A percentile compares a stretch with the other conserved stretches of the same genome.
These are phyloP conservation scores for Gilbertella persicaria DNA, from an alignment of 371 early-diverging fungal species.

Conservation along the genomic window DNA sequence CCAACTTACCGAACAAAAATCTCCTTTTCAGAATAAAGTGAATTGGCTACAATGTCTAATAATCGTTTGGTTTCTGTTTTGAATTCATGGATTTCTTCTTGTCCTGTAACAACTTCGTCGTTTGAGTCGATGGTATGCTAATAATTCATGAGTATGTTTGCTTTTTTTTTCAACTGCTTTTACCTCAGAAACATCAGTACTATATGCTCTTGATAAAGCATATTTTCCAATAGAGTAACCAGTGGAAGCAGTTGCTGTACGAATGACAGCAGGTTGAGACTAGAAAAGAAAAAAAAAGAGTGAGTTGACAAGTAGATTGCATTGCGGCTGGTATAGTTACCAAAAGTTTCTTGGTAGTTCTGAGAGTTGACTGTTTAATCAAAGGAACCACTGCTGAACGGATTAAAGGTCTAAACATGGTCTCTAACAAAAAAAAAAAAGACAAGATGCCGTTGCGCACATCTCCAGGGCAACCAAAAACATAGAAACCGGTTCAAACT, in stretches of 20 bases:
- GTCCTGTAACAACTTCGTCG: conserved; percentile 40
- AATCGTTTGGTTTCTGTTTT: conserved; percentile 86
- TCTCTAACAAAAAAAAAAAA: neutral
- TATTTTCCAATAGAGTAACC: conserved; percentile 2
- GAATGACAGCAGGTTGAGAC: conserved; percentile 10
- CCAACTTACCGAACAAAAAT: conserved; percentile 69
- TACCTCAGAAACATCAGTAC: conserved; percentile 13
- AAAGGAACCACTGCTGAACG: conserved; percentile 25
- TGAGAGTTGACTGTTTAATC: conserved; percentile 18
- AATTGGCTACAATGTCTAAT: conserved; percentile 84
- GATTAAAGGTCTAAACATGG: conserved; percentile 28
- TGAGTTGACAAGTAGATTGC: conserved; percentile 7
- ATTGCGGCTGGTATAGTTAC: conserved; percentile 1
- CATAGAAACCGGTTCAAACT: no score
- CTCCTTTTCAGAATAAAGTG: conserved; percentile 88
- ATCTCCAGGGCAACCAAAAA: no score
- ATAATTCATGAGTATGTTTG: no score
- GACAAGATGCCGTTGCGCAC: no score
- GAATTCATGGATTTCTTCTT: conserved; percentile 63
- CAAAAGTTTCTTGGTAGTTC: conserved; percentile 5
- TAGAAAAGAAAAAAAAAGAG: neutral
- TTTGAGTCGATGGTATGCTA: conserved; percentile 1
- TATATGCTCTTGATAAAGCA: conserved; percentile 7
- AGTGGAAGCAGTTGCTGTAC: conserved; percentile 5
- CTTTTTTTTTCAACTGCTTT: neutral